Percentiles rank a stretch among this genome's conserved stretches.
These are phyloP conservation scores for Geum urbanum DNA, from an alignment of 306 rosid genomes.

Conservation along the genomic window DNA sequence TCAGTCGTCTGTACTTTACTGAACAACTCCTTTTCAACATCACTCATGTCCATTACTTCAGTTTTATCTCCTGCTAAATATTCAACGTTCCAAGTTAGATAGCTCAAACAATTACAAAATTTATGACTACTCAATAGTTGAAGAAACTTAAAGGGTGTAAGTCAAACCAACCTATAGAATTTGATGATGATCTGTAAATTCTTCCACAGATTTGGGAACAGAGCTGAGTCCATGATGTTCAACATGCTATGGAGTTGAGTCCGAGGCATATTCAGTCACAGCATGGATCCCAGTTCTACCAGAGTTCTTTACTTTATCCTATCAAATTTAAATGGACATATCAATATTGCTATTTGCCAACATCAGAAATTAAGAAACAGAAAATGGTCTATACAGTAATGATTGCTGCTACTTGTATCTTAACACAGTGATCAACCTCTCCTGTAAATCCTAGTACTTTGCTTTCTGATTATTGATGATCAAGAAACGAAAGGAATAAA, in stretches of 20 bases:
- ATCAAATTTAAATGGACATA: conserved; percentile 22
- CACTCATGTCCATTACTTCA: conserved; percentile 70
- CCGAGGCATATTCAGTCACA: conserved; percentile 61
- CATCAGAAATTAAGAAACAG: conserved; percentile 11
- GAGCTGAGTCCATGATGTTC: conserved; percentile 51
- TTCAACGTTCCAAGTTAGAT: conserved; percentile 28
- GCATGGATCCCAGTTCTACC: conserved; percentile 69
- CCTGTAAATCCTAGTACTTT: no score
- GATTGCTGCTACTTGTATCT: no score
- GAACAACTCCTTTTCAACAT: conserved; percentile 69
- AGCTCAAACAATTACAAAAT: no score
- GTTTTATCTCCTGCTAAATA: conserved; percentile 56
- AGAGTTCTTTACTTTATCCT: conserved; percentile 68
- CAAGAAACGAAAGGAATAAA: no score
- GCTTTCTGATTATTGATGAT: no score
- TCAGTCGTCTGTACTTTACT: conserved; percentile 83
- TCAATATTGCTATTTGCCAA: conserved; percentile 18
- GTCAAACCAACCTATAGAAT: conserved; percentile 40
- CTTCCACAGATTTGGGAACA: conserved; percentile 82
- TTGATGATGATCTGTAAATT: conserved; percentile 55
- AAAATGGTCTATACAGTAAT: not conserved
- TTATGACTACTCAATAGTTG: not conserved
- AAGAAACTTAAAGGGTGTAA: not conserved
- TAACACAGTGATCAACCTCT: no score
- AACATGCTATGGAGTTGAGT: conserved; percentile 53